Percentiles rank a stretch among this genome's conserved stretches.
phyloP scores from a whole-genome alignment of 208 protist genomes.

The Endotrypanum monterogeii region DNA sequence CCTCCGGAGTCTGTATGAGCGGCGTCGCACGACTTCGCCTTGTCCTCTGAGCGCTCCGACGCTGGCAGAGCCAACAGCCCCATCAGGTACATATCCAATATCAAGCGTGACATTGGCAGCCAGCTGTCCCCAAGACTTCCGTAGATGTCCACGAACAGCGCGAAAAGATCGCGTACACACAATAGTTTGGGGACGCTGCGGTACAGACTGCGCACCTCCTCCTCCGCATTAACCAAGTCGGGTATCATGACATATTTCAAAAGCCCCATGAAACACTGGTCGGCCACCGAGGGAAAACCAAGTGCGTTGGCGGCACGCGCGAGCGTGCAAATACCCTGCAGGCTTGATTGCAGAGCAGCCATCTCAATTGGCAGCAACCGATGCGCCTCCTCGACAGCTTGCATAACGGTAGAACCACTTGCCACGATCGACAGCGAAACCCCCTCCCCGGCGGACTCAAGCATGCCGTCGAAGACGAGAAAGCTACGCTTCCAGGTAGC shows the following conservation, averaged over 20 bases:
- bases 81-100: conserved; percentile 47
- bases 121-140: conserved; percentile 40
- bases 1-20: not conserved
- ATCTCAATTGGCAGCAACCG: conserved; percentile 25
- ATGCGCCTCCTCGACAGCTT: conserved; percentile 32
- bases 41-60: not conserved
- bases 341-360: conserved; percentile 28
- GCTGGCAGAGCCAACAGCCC: conserved; percentile 33
- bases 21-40: not conserved
- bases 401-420: conserved; percentile 15
- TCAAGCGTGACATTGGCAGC: conserved; percentile 27
- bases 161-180: conserved; percentile 42
- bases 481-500: conserved; percentile 58
- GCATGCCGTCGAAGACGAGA: conserved; percentile 51
- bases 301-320: conserved; percentile 24
- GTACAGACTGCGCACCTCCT: conserved; percentile 41
- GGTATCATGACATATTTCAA: conserved; percentile 30
- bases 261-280: conserved; percentile 42
- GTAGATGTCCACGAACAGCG: conserved; percentile 38
- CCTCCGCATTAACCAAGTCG: conserved; percentile 31
- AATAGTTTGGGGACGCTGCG: conserved; percentile 43
- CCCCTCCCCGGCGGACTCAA: conserved; percentile 35
- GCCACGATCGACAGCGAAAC: conserved; percentile 27
- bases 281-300: conserved; percentile 25
- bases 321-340: conserved; percentile 39